phyloP scores from a whole-genome alignment of 2,329 filamentous ascomycete genomes.

The Pseudophaeomoniella oleicola region DNA sequence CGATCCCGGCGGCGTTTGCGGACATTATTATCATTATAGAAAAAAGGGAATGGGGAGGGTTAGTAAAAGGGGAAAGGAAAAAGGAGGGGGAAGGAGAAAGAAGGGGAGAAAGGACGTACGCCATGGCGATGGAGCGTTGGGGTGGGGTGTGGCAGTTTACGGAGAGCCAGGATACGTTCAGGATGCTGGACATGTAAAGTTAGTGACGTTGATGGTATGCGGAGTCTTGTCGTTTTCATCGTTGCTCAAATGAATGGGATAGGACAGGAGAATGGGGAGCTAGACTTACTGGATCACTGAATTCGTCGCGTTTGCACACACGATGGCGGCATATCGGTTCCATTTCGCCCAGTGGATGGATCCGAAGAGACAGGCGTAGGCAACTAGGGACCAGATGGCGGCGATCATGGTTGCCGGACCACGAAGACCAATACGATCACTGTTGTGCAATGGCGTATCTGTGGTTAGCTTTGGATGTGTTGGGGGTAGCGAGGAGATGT shows the following conservation, averaged over 20 bases:
- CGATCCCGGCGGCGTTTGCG: slow-evolving; percentile 47
- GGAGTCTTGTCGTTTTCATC: too few relatives aligned
- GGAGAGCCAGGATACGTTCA: slow-evolving; percentile 48
- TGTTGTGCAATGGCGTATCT: not conserved
- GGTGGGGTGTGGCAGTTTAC: slow-evolving; percentile 42
- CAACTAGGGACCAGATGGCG: not conserved
- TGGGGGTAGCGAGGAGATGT: too few relatives aligned
- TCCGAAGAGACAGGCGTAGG: not conserved
- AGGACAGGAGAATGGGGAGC: not conserved
- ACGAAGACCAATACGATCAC: not conserved
- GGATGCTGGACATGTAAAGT: too few relatives aligned
- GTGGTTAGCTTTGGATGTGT: too few relatives aligned
- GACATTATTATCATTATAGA: slow-evolving; percentile 44
- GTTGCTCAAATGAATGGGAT: too few relatives aligned
- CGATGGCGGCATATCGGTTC: not conserved
- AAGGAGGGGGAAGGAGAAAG: not conserved
- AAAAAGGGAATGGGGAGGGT: not conserved
- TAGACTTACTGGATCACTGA: not conserved
- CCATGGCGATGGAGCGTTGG: slow-evolving; percentile 45
- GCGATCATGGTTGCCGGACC: not conserved
- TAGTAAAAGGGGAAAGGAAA: not conserved
- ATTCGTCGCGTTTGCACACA: not conserved
- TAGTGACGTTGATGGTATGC: too few relatives aligned
- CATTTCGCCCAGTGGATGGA: not conserved
- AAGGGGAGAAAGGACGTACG: slow-evolving; percentile 21